These are phyloP conservation scores for Silene conica DNA, from an alignment of 148 eudicot species.

Conservation along the genomic window DNA sequence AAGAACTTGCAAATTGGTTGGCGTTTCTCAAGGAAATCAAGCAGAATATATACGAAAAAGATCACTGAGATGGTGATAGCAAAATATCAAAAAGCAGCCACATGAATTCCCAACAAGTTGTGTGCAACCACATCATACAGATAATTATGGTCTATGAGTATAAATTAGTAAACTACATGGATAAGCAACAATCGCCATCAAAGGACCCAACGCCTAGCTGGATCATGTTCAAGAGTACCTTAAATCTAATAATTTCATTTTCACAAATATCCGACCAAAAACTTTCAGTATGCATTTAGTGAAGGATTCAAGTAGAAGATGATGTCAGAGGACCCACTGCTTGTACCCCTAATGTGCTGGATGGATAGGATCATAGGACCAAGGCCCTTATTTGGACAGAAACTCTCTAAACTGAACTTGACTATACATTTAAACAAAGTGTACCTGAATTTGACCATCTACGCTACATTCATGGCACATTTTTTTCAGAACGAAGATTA, in stretches of 20 bases:
- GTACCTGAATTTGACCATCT: neutral
- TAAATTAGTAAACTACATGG: neutral
- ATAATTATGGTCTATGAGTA: neutral
- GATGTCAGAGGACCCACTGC: neutral
- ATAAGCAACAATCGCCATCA: constrained; percentile 7
- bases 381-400: neutral
- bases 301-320: neutral
- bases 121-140: neutral
- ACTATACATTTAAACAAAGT: neutral
- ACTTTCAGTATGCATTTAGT: neutral
- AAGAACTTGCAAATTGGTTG: neutral
- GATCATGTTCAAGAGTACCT: neutral
- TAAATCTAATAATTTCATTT: neutral
- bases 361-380: constrained; percentile 14
- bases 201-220: constrained; percentile 14
- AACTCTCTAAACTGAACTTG: neutral
- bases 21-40: neutral
- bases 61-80: too few species aligned
- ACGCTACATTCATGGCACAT: neutral
- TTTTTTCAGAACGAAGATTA: neutral
- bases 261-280: neutral
- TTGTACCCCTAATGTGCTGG: constrained; percentile 7
- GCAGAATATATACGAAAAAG: neutral
- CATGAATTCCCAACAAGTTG: neutral
- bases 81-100: neutral